Conservation (phyloP, 441 rosid species). For the Syzygium malaccense region DNA sequence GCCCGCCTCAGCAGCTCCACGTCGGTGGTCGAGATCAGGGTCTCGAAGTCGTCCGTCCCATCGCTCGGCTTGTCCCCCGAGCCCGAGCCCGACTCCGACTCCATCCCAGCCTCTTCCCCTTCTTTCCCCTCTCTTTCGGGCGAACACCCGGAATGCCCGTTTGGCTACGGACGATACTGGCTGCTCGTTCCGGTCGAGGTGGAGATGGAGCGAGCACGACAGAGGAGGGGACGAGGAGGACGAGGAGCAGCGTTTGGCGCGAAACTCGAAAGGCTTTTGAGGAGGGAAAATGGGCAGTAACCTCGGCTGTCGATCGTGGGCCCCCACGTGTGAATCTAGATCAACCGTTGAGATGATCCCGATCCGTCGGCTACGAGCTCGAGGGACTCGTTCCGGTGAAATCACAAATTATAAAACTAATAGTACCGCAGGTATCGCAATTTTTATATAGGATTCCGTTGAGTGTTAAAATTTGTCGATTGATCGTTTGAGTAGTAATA, state of each 20-base stretch:
- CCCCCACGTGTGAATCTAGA: background rate
- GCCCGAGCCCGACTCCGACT: conserved; percentile 18
- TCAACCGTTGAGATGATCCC: background rate
- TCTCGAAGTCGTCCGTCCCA: conserved; percentile 11
- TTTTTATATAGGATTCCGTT: too few species aligned
- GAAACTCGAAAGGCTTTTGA: background rate
- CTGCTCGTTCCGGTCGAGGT: background rate
- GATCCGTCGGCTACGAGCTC: too few species aligned
- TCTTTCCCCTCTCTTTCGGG: background rate
- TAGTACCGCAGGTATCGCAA: too few species aligned
- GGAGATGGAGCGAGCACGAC: background rate
- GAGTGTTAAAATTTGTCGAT: too few species aligned
- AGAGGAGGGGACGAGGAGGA: background rate
- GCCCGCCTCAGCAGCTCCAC: conserved; percentile 14
- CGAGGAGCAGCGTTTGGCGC: background rate
- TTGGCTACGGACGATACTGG: background rate
- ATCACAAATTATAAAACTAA: too few species aligned
- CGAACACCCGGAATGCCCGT: background rate
- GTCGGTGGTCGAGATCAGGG: conserved; percentile 4
- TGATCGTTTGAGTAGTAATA: too few species aligned
- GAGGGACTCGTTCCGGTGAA: too few species aligned
- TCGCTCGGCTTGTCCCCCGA: conserved; percentile 1
- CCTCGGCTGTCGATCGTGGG: background rate
- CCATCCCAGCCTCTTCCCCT: conserved; percentile 13
- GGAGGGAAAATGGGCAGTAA: background rate